A percentile compares a stretch with the other conserved stretches of the same genome.
phyloP scores from a whole-genome alignment of 768 basidiomycete species.

The Leccinellum rugosiceps region DNA sequence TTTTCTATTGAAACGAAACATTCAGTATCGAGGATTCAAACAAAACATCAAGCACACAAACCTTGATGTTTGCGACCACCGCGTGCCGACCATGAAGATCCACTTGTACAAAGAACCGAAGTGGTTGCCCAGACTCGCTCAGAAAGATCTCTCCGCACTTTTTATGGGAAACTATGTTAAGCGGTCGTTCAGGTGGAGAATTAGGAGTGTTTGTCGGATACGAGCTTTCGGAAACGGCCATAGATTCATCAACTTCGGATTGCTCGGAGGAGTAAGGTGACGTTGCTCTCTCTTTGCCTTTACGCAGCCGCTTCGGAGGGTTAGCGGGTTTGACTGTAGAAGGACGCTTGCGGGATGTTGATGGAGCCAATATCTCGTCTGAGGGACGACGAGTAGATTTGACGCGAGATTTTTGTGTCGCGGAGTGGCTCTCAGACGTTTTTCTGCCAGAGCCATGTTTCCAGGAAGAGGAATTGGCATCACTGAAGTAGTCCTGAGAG shows the following conservation, averaged over 20 bases:
- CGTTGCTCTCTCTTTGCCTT: slow-evolving; percentile 28
- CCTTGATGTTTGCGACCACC: slow-evolving; percentile 59
- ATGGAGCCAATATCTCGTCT: slow-evolving; percentile 6
- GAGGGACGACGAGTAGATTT: slow-evolving; percentile 4
- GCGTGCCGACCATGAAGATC: slow-evolving; percentile 53
- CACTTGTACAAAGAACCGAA: slow-evolving; percentile 67
- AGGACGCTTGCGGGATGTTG: slow-evolving; percentile 23
- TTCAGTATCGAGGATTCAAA: not conserved
- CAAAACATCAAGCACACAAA: slow-evolving; percentile 24
- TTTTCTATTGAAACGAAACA: slow-evolving; percentile 42
- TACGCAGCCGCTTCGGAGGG: slow-evolving; percentile 20
- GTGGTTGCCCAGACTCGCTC: slow-evolving; percentile 37
- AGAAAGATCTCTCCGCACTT: slow-evolving; percentile 41
- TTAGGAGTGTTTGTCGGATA: slow-evolving; percentile 11
- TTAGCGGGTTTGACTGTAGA: slow-evolving; percentile 15
- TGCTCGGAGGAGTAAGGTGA: slow-evolving; percentile 18
- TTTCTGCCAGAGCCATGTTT: slow-evolving; percentile 7
- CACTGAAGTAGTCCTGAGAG: slow-evolving; percentile 3
- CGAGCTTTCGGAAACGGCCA: slow-evolving; percentile 6
- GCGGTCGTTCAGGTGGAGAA: slow-evolving; percentile 14
- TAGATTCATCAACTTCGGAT: slow-evolving; percentile 14
- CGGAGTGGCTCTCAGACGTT: slow-evolving; percentile 5
- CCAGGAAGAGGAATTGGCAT: slow-evolving; percentile 1
- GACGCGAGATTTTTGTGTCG: slow-evolving; percentile 3
- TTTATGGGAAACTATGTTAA: slow-evolving; percentile 14